Percentiles rank a stretch among this genome's conserved stretches.
These are phyloP conservation scores for Coprinellus micaceus DNA, from an alignment of 768 basidiomycete genomes.

Conservation along the genomic window DNA sequence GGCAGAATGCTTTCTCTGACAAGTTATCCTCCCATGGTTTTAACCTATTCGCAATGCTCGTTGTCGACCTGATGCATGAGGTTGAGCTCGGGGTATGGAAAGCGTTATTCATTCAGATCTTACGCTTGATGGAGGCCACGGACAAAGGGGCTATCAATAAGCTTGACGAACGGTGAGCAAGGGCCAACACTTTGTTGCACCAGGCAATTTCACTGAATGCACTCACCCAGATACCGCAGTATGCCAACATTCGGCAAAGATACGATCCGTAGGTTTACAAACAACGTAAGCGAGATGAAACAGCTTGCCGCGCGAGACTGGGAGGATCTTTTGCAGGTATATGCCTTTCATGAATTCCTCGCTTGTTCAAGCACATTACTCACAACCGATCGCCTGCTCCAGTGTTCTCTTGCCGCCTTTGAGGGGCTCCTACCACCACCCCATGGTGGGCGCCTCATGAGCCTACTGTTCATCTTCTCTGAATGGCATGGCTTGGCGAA, in stretches of 20 bases:
- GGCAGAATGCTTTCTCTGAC: constrained; percentile 34
- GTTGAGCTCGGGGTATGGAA: constrained; percentile 39
- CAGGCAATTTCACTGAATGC: too few species aligned
- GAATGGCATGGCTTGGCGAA: too few species aligned
- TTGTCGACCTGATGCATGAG: constrained; percentile 36
- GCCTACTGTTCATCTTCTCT: too few species aligned
- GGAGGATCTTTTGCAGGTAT: constrained; percentile 39
- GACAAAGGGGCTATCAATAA: constrained; percentile 12
- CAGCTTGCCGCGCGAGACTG: constrained; percentile 32
- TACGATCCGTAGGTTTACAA: constrained; percentile 26
- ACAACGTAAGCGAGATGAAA: constrained; percentile 28
- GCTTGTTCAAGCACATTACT: not conserved
- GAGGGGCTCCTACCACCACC: too few species aligned
- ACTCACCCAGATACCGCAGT: constrained; percentile 19
- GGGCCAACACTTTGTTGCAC: too few species aligned
- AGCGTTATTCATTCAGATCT: constrained; percentile 30
- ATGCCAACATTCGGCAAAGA: constrained; percentile 23
- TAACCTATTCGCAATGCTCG: constrained; percentile 27
- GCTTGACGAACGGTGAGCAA: constrained; percentile 23
- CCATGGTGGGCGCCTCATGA: too few species aligned
- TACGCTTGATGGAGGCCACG: constrained; percentile 26
- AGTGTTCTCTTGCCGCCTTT: constrained; percentile 36
- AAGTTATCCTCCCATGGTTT: constrained; percentile 15
- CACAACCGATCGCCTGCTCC: not conserved
- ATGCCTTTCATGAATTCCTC: too few species aligned